Percentiles rank a stretch among this genome's conserved stretches.
These are phyloP conservation scores for Leccinum huronense DNA, from an alignment of 1,284 basidiomycete genomes.

Conservation along the genomic window DNA sequence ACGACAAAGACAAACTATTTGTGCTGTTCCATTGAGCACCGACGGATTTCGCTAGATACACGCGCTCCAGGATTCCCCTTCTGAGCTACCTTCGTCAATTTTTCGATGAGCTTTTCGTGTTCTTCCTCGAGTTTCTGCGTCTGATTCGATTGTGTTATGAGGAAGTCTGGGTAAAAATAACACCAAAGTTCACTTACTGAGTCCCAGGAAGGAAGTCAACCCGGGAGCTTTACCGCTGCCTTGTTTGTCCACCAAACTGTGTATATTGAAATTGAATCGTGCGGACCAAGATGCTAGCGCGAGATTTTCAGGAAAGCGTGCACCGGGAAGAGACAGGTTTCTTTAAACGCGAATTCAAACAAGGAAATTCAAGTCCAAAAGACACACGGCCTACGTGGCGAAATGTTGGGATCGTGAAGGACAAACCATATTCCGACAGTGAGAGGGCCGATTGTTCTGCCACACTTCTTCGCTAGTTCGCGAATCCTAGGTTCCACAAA, in stretches of 20 bases:
- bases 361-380: background rate
- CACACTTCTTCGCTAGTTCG: background rate
- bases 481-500: background rate
- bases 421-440: background rate
- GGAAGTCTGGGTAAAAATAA: background rate
- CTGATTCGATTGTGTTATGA: slow-evolving; percentile 11
- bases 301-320: background rate
- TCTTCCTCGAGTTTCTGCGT: background rate
- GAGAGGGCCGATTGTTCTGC: background rate
- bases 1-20: slow-evolving; percentile 44
- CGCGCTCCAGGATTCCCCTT: slow-evolving; percentile 15
- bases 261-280: background rate
- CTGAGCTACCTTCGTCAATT: slow-evolving; percentile 11
- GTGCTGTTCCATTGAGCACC: slow-evolving; percentile 46
- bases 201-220: background rate
- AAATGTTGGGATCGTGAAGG: slow-evolving; percentile 34
- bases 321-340: background rate
- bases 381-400: slow-evolving; percentile 6
- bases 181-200: background rate
- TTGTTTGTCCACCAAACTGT: background rate
- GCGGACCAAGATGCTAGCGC: background rate
- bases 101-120: slow-evolving; percentile 14
- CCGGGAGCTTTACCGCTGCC: background rate
- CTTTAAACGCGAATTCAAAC: background rate
- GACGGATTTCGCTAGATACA: slow-evolving; percentile 49